Evolutionary conservation across 2,329 filamentous ascomycete species (phyloP), one percentile per base, ranked within the genome.

Genomic region (Eutypella sp.): DNA sequence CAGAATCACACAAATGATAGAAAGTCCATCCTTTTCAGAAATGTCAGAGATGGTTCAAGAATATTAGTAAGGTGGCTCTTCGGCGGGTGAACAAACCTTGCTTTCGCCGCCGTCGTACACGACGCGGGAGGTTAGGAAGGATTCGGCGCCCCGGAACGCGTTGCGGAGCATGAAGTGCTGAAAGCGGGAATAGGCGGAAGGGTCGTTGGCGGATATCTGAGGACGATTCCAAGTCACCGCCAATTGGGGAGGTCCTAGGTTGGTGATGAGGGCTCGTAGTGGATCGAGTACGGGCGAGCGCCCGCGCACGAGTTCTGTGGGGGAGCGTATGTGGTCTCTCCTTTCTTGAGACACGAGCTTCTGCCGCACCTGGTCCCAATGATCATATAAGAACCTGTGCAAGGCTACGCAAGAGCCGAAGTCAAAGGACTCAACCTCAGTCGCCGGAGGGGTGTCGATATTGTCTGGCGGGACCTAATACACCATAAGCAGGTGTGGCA

Each of bases 131-230:
- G 81, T 82, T 19, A 83, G 63, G 47, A 83, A 79, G 3, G 81
- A 83, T 53, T 85, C 83, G 0, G 77, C 79, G 53, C 78, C 80
- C 31, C 79, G 74, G 52, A 83, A 82, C 2, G 82, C 82, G 58
- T 86, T 85, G 16, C 78, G 76, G 39, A 87, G 72, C 83, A 87
- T 87, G 56, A 87, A 87, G 52, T 85, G 80, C 53, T 87, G 83
- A 53, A 87, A 87, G 20, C 81, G 72, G 2, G 82, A 85, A 59
- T 86, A 87, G 6, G 78, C 68, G 1, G 80, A 78, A 4, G 82
- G 82, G 16, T 67, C 78, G 51, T 85, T 87, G 22, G 73, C 63
- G 1, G 79, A 78, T n/a, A 86, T 79, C 41, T 78, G 75, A 9
- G 83, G 83, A 41, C 82, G 71, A 52, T 85, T 86, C 81, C 83